Percentiles rank a stretch among this genome's conserved stretches.
These are phyloP conservation scores for Fusarium tanahbumbuense DNA, from an alignment of 2,329 filamentous ascomycete species.

Conservation along the genomic window DNA sequence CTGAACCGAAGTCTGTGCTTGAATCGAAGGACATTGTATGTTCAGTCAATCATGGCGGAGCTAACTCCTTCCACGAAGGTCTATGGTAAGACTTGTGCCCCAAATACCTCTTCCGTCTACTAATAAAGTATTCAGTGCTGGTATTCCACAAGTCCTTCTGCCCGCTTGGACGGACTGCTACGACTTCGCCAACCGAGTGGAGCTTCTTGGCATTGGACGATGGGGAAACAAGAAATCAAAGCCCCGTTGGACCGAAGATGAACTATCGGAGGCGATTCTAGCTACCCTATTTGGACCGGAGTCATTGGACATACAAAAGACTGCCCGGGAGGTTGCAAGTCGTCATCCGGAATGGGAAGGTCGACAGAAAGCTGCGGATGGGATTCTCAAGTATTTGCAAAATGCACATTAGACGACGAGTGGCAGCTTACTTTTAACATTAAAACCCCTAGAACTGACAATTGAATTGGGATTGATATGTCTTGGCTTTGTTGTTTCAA, in stretches of 20 bases:
- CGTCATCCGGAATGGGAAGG: not conserved
- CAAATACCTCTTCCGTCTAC: too few relatives aligned
- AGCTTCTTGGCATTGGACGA: not conserved
- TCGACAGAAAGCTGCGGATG: not conserved
- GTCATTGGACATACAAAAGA: not conserved
- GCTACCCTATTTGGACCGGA: not conserved
- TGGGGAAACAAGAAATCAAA: not conserved
- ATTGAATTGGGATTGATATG: too few relatives aligned
- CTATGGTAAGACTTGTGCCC: not conserved
- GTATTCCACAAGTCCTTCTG: not conserved
- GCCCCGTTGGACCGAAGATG: not conserved
- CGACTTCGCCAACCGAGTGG: not conserved
- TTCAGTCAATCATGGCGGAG: not conserved
- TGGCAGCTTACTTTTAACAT: too few relatives aligned
- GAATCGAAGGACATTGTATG: not conserved
- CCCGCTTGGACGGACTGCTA: not conserved
- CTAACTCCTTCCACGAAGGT: not conserved
- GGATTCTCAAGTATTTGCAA: not conserved
- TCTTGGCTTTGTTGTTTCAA: too few relatives aligned
- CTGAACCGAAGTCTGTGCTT: not conserved
- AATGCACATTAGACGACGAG: not conserved
- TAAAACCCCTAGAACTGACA: too few relatives aligned
- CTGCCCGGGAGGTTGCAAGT: not conserved
- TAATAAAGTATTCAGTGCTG: not conserved
- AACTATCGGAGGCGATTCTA: not conserved